Percentiles rank a stretch among this genome's conserved stretches.
phyloP scores from a whole-genome alignment of 2,329 filamentous ascomycete genomes.

The Hypoxylon sp. region DNA sequence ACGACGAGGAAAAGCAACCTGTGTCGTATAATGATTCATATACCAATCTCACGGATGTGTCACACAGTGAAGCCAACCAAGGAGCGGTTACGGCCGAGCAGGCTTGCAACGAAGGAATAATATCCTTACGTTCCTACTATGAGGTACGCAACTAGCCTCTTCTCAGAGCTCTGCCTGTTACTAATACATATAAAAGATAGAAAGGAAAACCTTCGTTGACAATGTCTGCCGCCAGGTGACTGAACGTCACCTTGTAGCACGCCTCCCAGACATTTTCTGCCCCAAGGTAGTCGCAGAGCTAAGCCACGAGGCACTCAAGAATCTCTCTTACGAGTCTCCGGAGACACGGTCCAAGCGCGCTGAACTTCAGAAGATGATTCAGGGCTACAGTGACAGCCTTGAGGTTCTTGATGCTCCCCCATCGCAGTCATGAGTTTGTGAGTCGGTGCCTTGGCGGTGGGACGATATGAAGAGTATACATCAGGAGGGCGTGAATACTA shows the following conservation, averaged over 20 bases:
- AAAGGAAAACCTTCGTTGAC: constrained; percentile 17
- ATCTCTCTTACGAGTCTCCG: not conserved
- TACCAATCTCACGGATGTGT: constrained; percentile 51
- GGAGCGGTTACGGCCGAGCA: not conserved
- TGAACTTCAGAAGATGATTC: not conserved
- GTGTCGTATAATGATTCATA: constrained; percentile 59
- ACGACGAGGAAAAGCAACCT: constrained; percentile 51
- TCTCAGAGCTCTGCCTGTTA: not conserved
- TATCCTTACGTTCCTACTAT: constrained; percentile 9
- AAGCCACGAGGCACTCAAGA: constrained; percentile 9
- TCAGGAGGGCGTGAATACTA: too few relatives aligned
- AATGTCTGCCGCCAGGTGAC: constrained; percentile 25
- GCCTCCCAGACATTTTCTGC: constrained; percentile 11
- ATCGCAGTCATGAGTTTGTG: not conserved
- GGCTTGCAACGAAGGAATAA: not conserved
- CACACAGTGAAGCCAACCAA: not conserved
- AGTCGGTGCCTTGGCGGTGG: not conserved
- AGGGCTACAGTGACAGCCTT: constrained; percentile 13
- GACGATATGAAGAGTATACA: not conserved
- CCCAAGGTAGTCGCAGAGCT: not conserved
- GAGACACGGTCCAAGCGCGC: constrained; percentile 1
- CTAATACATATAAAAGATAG: constrained; percentile 11
- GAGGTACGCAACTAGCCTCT: constrained; percentile 1
- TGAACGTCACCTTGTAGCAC: constrained; percentile 12
- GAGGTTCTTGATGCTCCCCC: not conserved